Evolutionary conservation across 2,329 filamentous ascomycete species (phyloP).

Genomic region (Sclerotinia minor): DNA sequence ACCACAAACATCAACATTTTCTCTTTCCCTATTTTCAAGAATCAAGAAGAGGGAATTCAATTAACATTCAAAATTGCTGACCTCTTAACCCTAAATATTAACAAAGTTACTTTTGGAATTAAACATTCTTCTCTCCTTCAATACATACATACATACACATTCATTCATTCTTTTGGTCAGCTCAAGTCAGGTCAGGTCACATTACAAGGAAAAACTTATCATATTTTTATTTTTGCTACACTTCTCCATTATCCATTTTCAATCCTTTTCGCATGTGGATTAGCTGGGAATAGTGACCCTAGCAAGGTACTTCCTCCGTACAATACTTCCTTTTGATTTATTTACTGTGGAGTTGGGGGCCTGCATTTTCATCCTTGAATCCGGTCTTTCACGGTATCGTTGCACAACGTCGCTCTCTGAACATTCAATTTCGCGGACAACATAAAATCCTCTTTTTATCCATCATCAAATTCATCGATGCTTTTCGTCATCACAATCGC

Average conservation of each 20-base stretch:
- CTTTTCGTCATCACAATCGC: constrained; percentile 11
- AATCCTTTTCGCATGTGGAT: constrained; percentile 27
- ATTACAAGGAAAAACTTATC: background rate
- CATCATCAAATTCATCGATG: constrained; percentile 21
- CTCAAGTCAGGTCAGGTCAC: constrained; percentile 5
- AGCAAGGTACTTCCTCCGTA: constrained; percentile 38
- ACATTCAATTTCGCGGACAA: constrained; percentile 18
- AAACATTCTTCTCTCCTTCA: background rate
- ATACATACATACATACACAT: background rate
- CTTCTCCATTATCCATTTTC: constrained; percentile 24
- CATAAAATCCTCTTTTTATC: constrained; percentile 10
- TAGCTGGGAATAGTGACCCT: constrained; percentile 44
- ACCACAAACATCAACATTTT: background rate
- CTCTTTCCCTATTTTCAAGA: background rate
- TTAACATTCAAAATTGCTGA: constrained; percentile 1
- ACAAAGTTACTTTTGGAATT: constrained; percentile 1
- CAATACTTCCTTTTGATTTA: constrained; percentile 10
- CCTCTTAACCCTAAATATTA: background rate
- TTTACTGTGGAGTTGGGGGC: constrained; percentile 13
- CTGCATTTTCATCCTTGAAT: constrained; percentile 20
- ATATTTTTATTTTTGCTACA: constrained; percentile 13
- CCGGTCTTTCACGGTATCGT: constrained; percentile 8
- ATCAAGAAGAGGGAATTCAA: background rate
- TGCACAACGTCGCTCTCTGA: constrained; percentile 19
- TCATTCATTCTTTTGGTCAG: background rate